Evolutionary conservation across 2,329 filamentous ascomycete genomes (phyloP).

Genomic region (Ampelomyces quisqualis): DNA sequence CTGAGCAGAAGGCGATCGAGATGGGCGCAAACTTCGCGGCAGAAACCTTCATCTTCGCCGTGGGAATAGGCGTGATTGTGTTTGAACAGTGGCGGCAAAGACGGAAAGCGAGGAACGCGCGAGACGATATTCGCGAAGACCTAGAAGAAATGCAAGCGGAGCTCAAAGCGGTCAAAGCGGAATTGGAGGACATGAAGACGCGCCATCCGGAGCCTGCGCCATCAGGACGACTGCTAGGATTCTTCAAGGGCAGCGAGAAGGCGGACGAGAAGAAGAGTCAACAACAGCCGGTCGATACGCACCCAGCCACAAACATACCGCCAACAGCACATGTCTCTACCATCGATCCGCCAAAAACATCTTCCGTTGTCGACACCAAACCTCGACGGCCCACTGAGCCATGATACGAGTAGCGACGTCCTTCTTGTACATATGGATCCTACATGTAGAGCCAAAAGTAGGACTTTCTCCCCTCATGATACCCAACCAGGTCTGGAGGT

Average conservation of each 20-base stretch:
- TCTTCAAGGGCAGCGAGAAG: constrained; percentile 31
- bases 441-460: neutral
- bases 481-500: too few species aligned
- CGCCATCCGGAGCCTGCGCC: constrained; percentile 29
- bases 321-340: constrained; percentile 1
- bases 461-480: constrained; percentile 38
- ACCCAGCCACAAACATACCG: neutral
- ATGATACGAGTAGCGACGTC: neutral
- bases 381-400: too few species aligned
- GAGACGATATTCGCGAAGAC: constrained; percentile 62
- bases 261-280: constrained; percentile 21
- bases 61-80: constrained; percentile 63
- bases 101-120: constrained; percentile 60
- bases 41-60: constrained; percentile 65
- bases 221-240: constrained; percentile 31
- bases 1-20: constrained; percentile 68
- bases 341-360: too few species aligned
- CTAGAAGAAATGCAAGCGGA: constrained; percentile 59
- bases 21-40: constrained; percentile 69
- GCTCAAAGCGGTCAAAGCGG: constrained; percentile 39
- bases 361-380: too few species aligned
- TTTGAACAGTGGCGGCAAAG: constrained; percentile 63
- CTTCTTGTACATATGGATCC: neutral
- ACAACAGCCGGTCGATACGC: constrained; percentile 8
- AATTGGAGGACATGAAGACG: constrained; percentile 47